Base-by-base conservation (phyloP, 768 basidiomycete genomes). In the Pleurotus tuber-regium region DNA sequence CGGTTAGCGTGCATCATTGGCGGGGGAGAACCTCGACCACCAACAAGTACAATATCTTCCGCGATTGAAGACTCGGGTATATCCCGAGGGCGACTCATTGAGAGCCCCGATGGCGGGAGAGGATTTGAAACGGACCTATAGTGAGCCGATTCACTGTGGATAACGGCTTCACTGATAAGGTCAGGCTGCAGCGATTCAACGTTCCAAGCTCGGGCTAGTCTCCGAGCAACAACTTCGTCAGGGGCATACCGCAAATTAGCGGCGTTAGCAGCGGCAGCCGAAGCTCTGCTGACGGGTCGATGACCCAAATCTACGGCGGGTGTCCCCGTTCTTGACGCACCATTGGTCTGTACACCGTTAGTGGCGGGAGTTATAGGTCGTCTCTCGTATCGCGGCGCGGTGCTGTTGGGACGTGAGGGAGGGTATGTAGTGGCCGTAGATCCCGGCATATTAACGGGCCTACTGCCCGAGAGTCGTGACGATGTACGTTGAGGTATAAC, bases 231-330 rank as follows among this genome's bases (percentile, higher is more conserved):
- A 30, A 48, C 46, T 48, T 48, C 46, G 14, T 48, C 46, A 4
- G 46, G 46, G 29, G 46, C 46, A 24, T 48, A 48, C 16, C 46
- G 46, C n/a, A 24, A 19, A 10, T 48, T 48, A 31, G 46, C 46
- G 30, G 46, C 46, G 46, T 48, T 48, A 24, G 46, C 46, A 21
- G 46, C 46, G 30, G 46, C 46, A 26, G 43, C 43, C n/a, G 46
- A 48, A 19, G 46, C 46, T 24, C 46, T 36, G n/a, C 46, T 48
- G 25, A 30, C 28, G 3, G 46, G 46, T 11, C 46, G 46, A 5
- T 19, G 23, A 35, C 16, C 46, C 46, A 48, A 33, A 30, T 48
- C 46, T 31, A 48, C 35, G 1, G 46, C 46, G n/a, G 46, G 46
- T 11, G 46, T 48, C 4, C 46, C 46, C 6, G 31, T 21, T 5